Evolutionary conservation across 1,139 yeast genomes (phyloP), one percentile per base, ranked within the genome.

Genomic region (Scheffersomyces illinoinensis): DNA sequence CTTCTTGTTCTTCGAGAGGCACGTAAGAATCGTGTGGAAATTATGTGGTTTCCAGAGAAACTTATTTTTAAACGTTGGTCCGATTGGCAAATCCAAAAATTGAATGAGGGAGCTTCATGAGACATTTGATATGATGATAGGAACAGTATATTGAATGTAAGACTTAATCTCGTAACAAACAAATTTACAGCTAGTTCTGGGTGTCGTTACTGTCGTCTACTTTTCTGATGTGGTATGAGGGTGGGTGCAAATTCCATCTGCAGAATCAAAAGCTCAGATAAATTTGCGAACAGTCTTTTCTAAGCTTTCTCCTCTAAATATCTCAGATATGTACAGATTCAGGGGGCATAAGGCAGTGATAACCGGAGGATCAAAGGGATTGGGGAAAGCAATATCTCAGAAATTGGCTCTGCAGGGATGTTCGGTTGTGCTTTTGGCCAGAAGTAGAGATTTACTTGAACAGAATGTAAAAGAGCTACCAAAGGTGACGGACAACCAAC

Each of bases 351-450:
- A 76, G 47, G 93, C 91, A 0, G 64, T 89, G 4, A 75, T 93
- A 1, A 93, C 98, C 0, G 99, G 99, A 0, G 97, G 92, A 0
- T 90, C 97, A 0, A 77, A 86, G 64, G 98, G 98, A 0, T 79
- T 93, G 39, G 99, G 99, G 0, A 75, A 81, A 5, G 86, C 87
- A 0, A 83, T 93, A 19, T 88, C 95, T 0, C 68, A 73, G 50
- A 73, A 71, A 56, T 76, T 93, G 47, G 88, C 97, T 0, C 55
- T 65, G 0, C 70, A 82, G 53, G 97, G 97, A 1, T 84, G 89
- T 24, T 80, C 83, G 19, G 79, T 91, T 14, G 79, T 90, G 0
- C 71, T 91, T 19, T 66, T 91, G 8, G 87, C 97, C 0, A 74
- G 96, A 51, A 79, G 84, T 59, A 74, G 71, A 50, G 67, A 71